Percentiles rank a stretch among this genome's conserved stretches.
phyloP scores from a whole-genome alignment of 352 stramenopile species.

The Globisporangium sylvaticum region DNA sequence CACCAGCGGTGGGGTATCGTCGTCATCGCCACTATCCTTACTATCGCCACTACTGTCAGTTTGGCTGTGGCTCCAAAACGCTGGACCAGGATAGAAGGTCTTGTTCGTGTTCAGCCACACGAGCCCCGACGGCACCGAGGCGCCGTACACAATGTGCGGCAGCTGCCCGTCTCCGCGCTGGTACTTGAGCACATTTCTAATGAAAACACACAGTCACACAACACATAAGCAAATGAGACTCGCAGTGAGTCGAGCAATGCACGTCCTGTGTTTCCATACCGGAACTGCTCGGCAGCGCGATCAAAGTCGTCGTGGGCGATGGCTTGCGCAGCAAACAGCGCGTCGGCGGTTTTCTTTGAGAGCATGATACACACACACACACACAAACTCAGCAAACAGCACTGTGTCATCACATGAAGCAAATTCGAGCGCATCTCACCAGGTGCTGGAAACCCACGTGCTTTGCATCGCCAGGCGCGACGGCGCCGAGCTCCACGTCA shows the following conservation, averaged over 20 bases:
- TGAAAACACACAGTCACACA: not conserved
- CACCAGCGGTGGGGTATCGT: slow-evolving; percentile 8
- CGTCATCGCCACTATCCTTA: not conserved
- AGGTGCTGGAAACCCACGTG: slow-evolving; percentile 78
- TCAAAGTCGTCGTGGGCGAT: slow-evolving; percentile 75
- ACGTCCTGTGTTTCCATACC: slow-evolving; percentile 22
- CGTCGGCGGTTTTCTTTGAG: slow-evolving; percentile 62
- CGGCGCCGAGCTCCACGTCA: slow-evolving; percentile 70
- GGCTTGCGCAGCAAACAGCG: slow-evolving; percentile 73
- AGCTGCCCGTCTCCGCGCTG: slow-evolving; percentile 53
- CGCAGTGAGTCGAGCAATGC: not conserved
- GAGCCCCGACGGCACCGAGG: slow-evolving; percentile 42
- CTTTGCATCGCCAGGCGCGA: slow-evolving; percentile 37
- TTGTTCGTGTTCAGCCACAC: slow-evolving; percentile 60
- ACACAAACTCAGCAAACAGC: not conserved
- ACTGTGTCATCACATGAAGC: not conserved
- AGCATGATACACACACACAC: not conserved
- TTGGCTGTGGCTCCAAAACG: slow-evolving; percentile 41
- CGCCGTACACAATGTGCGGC: slow-evolving; percentile 74
- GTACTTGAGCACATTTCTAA: slow-evolving; percentile 52
- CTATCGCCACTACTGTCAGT: not conserved
- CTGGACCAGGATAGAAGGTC: slow-evolving; percentile 78
- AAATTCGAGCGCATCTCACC: slow-evolving; percentile 23
- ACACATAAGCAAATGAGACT: not conserved
- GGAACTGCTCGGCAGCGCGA: slow-evolving; percentile 53